A percentile compares a stretch with the other conserved stretches of the same genome.
These are phyloP conservation scores for Collybia sordida DNA, from an alignment of 768 basidiomycete genomes.

Conservation along the genomic window DNA sequence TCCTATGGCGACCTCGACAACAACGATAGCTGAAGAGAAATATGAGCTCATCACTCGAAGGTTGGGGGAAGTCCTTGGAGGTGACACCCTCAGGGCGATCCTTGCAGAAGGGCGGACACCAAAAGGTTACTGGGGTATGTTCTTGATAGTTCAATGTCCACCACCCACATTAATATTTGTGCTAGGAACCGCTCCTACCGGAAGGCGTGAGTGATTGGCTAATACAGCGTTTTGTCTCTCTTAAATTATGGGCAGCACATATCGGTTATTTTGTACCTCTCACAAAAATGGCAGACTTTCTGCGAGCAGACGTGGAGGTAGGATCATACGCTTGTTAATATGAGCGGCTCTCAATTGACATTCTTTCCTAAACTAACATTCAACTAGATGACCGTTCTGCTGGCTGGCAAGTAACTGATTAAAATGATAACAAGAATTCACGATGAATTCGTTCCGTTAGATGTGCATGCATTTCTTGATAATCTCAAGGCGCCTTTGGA, in stretches of 20 bases:
- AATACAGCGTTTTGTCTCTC: constrained; percentile 1
- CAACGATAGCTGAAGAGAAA: constrained; percentile 42
- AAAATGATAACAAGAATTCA: not conserved
- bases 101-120: constrained; percentile 73
- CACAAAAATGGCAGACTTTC: constrained; percentile 94
- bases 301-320: constrained; percentile 89
- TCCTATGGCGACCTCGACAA: not conserved
- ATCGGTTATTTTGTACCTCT: constrained; percentile 96
- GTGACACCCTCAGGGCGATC: constrained; percentile 77
- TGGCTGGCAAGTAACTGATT: constrained; percentile 57
- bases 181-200: constrained; percentile 89
- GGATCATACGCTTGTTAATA: constrained; percentile 7
- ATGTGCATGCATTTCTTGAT: constrained; percentile 96
- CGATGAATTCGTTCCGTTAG: constrained; percentile 33
- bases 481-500: constrained; percentile 95
- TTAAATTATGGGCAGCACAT: constrained; percentile 60
- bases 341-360: too few relatives aligned
- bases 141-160: constrained; percentile 6
- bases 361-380: not conserved
- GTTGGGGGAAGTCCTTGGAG: constrained; percentile 86
- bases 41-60: constrained; percentile 85
- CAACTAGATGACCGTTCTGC: constrained; percentile 67
- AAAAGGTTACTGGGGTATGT: constrained; percentile 91
- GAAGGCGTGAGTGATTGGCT: constrained; percentile 69
- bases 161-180: constrained; percentile 6